These are phyloP conservation scores for Nannizzia gypsea DNA, from an alignment of 2,329 filamentous ascomycete species.

Conservation along the genomic window DNA sequence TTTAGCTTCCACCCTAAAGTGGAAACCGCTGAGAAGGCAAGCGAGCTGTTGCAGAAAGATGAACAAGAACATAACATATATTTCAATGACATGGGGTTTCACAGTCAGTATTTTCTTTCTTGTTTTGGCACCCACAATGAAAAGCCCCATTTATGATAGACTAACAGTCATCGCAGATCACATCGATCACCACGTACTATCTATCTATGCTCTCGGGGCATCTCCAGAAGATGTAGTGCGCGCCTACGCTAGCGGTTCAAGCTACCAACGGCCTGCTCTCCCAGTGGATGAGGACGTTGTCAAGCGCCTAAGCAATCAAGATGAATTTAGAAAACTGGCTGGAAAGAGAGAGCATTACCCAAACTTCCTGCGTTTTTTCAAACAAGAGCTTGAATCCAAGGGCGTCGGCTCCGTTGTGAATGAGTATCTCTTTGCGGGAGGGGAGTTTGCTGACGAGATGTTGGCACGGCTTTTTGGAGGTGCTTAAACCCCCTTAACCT, in stretches of 20 bases:
- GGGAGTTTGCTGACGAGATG: conserved; percentile 56
- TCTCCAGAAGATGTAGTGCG: conserved; percentile 46
- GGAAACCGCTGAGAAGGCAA: conserved; percentile 51
- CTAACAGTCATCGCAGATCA: conserved; percentile 43
- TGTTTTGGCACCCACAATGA: conserved; percentile 8
- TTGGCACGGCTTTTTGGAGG: conserved; percentile 56
- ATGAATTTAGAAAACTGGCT: conserved; percentile 47
- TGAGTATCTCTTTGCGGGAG: conserved; percentile 57
- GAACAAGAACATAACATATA: conserved; percentile 63
- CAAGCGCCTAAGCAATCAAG: conserved; percentile 45
- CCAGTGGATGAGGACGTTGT: conserved; percentile 41
- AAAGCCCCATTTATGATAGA: too few species aligned
- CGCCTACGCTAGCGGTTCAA: conserved; percentile 52
- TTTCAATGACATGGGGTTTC: conserved; percentile 64
- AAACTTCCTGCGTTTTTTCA: conserved; percentile 67
- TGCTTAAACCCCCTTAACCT: conserved; percentile 20
- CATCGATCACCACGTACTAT: conserved; percentile 64
- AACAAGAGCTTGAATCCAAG: conserved; percentile 54
- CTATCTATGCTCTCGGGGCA: conserved; percentile 64
- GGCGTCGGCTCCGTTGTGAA: conserved; percentile 52
- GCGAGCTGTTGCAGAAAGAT: conserved; percentile 63
- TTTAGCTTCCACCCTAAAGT: conserved; percentile 39
- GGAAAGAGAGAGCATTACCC: conserved; percentile 56
- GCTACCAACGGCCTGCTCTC: conserved; percentile 51
- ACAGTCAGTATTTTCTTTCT: conserved; percentile 38